These are phyloP conservation scores for Pueraria montana DNA, from an alignment of 306 rosid genomes.

Conservation along the genomic window DNA sequence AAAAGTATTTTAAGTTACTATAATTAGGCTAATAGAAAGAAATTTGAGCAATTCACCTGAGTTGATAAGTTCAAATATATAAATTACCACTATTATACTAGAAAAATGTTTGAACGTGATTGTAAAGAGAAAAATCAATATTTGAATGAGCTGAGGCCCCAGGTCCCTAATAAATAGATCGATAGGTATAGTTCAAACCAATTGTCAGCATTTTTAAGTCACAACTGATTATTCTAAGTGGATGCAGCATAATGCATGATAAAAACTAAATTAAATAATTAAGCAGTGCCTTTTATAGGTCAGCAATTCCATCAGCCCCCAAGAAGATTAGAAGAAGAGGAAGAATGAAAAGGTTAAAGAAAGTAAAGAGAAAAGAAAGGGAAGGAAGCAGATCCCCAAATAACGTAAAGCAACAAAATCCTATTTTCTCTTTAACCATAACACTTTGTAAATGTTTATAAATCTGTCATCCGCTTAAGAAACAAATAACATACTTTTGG, in stretches of 20 bases:
- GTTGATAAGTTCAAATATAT: not conserved
- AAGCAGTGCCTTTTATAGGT: conserved; percentile 51
- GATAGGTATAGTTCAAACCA: conserved; percentile 4
- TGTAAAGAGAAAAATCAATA: not conserved
- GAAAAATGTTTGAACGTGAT: not conserved
- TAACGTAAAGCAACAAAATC: conserved; percentile 52
- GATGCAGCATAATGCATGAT: conserved; percentile 32
- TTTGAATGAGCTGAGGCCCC: not conserved
- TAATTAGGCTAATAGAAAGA: not conserved
- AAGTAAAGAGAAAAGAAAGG: conserved; percentile 20
- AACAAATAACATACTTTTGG: conserved; percentile 58
- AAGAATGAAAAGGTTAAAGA: not conserved
- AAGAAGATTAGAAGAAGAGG: conserved; percentile 35
- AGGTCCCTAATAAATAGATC: not conserved
- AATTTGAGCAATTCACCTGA: not conserved
- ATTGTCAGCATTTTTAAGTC: conserved; percentile 24
- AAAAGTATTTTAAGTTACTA: not conserved
- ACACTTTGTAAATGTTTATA: conserved; percentile 38
- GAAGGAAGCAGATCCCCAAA: conserved; percentile 52
- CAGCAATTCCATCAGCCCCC: conserved; percentile 49
- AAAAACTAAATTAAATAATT: conserved; percentile 27
- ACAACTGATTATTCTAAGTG: conserved; percentile 43
- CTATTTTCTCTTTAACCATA: conserved; percentile 43
- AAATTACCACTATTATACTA: not conserved
- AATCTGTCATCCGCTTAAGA: conserved; percentile 51